phyloP scores from a whole-genome alignment of 2,329 filamentous ascomycete species.

The Pseudogymnoascus verrucosus region DNA sequence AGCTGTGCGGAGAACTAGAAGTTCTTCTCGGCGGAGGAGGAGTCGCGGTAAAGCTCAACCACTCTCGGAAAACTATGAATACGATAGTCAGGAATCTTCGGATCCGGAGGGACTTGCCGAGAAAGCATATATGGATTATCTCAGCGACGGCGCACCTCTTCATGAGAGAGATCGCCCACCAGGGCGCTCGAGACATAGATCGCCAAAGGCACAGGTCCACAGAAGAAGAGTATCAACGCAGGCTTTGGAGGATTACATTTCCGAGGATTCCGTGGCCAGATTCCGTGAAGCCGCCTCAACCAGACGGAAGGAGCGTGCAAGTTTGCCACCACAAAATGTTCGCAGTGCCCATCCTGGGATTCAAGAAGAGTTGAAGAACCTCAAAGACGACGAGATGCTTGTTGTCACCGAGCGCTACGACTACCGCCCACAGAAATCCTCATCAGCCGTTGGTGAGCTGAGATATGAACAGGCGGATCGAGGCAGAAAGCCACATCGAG shows the following conservation, averaged over 20 bases:
- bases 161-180: not conserved
- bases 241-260: not conserved
- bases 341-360: not conserved
- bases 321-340: not conserved
- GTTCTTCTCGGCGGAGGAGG: not conserved
- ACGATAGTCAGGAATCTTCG: not conserved
- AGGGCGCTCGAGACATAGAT: not conserved
- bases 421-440: conserved; percentile 4
- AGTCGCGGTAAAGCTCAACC: not conserved
- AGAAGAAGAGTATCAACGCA: not conserved
- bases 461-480: not conserved
- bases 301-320: not conserved
- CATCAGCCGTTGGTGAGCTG: not conserved
- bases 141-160: not conserved
- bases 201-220: not conserved
- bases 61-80: not conserved
- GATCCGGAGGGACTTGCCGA: not conserved
- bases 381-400: conserved; percentile 6
- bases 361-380: not conserved
- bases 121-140: not conserved
- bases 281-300: not conserved
- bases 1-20: not conserved
- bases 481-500: not conserved
- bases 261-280: not conserved
- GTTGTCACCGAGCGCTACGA: conserved; percentile 10